Evolutionary conservation across 495 filamentous ascomycete genomes (phyloP), one percentile per base, ranked within the genome.

Genomic region (Xylaria intraflava): DNA sequence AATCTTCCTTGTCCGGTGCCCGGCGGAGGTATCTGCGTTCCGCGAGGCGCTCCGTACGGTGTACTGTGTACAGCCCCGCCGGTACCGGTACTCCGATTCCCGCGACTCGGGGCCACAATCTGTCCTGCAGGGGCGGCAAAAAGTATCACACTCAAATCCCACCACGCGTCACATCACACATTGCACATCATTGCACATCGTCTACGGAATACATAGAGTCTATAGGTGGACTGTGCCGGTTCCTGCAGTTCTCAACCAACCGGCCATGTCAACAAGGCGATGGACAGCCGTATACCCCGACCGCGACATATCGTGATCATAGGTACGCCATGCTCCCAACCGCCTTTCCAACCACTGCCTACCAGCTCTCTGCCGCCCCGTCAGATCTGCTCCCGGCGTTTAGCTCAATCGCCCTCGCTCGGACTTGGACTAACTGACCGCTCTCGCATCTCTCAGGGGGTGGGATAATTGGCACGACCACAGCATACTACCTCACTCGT

Each of bases 381-480:
- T 27, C 39, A 23, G 33, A 7, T 11, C 22, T 16, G 17, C 26
- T 38, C 31, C 40, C 24, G 1, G 31, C n/a, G n/a, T n/a, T n/a
- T n/a, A 7, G 39, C 49, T 3, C 6, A 19, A 11, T 14, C 35
- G 27, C 29, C 27, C 12, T 23, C 20, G 14, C 19, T 20, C 20
- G 12, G n/a, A 30, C 17, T 29, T 38, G 38, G n/a, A n/a, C n/a
- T n/a, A 40, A 45, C 52, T 55, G 27, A 55, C 43, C 36, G 24
- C 45, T 54, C 36, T 31, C 24, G 20, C 31, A 27, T 12, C 43
- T 19, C 49, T 14, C 17, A 91, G 92, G 93, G 59, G 93, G 92
- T 60, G 93, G 93, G 64, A 90, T 98, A 51, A 95, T 98, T 62
- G 93, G 93, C 61, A 87, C 84, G 68, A 93, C 89, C 50, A 89